Base-by-base conservation (phyloP, 2,329 filamentous ascomycete genomes). In the Sporothrix brasiliensis region DNA sequence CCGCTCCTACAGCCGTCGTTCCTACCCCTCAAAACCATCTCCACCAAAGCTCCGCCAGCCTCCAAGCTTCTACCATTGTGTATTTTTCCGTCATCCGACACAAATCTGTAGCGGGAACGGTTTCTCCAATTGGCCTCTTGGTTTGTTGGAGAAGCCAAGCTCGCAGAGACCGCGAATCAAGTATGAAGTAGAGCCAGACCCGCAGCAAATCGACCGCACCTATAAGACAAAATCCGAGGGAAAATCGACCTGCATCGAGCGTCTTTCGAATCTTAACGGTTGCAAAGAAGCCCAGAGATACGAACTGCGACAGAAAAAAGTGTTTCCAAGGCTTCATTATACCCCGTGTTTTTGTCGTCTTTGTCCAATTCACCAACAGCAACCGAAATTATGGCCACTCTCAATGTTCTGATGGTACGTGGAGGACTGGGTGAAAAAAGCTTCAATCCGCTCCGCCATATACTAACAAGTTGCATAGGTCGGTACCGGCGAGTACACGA, bases 401-500 rank as follows among this genome's bases (percentile, higher is more conserved):
- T 90, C 73, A 89, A 87, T 75, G 88, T 91, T 75, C 83, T 91
- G 78, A 91, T 91, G 89, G 89, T 89, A 76, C 77, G 83, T 77
- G 10, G 5, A 67, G 41, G 41, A 16, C 47, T 6, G 21, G 53
- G 6, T 1, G 49, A 50, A 7, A 13, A 3, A 27, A 2, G 3
- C 19, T 50, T 13, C 4, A 21, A 9, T 3, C 9, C 16, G 16
- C 13, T 16, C 30, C 24, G 24, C 6, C 19, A 10, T 7, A 13
- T 21, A 21, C 63, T 66, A 21, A 66, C 47, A 21, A 7, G n/a
- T 4, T 39, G 16, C n/a, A 19, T 72, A 90, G 91, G 88, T 97
- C 71, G 94, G 94, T 74, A 97, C 94, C 13, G 94, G 94, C 77
- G 94, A 97, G 86, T 97, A 97, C 85, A 97, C 94, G 76, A 97